These are phyloP conservation scores for Malus domestica DNA, from an alignment of 306 rosid genomes.

Conservation along the genomic window DNA sequence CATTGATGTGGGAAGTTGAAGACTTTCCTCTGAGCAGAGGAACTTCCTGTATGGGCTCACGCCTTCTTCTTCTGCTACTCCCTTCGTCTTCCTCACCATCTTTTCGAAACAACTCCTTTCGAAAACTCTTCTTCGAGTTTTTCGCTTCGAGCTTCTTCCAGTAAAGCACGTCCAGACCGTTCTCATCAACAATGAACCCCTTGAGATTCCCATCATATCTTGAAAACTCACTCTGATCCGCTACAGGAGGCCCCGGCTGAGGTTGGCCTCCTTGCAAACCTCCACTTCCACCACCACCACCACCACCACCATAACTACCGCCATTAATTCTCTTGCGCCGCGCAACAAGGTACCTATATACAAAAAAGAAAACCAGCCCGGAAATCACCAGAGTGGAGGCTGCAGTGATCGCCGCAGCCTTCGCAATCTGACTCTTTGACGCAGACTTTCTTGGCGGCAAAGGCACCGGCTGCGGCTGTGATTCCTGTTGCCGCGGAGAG, in stretches of 20 bases:
- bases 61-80: slow-evolving; percentile 10
- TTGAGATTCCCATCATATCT: slow-evolving; percentile 45
- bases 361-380: slow-evolving; percentile 40
- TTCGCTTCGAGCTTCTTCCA: slow-evolving; percentile 69
- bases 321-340: slow-evolving; percentile 17
- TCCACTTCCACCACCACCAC: neutral
- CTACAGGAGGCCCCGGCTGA: slow-evolving; percentile 21
- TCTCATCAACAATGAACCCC: slow-evolving; percentile 77
- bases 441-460: slow-evolving; percentile 19
- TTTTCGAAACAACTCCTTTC: slow-evolving; percentile 23
- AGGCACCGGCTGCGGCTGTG: neutral
- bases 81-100: slow-evolving; percentile 7
- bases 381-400: slow-evolving; percentile 49
- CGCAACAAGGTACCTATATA: slow-evolving; percentile 21
- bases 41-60: slow-evolving; percentile 37
- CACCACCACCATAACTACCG: neutral
- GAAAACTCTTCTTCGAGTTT: slow-evolving; percentile 19
- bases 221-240: slow-evolving; percentile 26
- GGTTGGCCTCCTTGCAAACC: neutral
- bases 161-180: slow-evolving; percentile 85
- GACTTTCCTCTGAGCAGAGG: slow-evolving; percentile 80
- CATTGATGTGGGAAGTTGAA: slow-evolving; percentile 52
- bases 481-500: slow-evolving; percentile 13
- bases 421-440: slow-evolving; percentile 30
- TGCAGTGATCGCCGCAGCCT: slow-evolving; percentile 60